Evolutionary conservation across 805 yeast genomes (phyloP).

Genomic region (Lachancea lanzarotensis): DNA sequence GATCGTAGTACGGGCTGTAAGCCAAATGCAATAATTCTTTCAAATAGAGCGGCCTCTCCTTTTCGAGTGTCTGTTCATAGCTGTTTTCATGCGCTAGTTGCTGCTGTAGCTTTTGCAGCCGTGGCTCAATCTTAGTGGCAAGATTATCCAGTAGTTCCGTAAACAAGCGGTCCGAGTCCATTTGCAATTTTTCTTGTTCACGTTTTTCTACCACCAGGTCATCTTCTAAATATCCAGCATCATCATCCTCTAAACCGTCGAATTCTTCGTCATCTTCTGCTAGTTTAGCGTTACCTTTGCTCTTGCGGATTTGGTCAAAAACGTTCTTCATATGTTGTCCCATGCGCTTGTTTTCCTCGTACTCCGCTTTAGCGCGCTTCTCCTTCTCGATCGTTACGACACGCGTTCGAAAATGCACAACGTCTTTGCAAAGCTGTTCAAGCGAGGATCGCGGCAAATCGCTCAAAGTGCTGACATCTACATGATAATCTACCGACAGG

Average conservation of each 20-base stretch:
- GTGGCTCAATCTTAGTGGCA: slow-evolving; percentile 17
- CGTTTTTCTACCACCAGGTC: slow-evolving; percentile 15
- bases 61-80: slow-evolving; percentile 14
- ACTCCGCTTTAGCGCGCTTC: slow-evolving; percentile 39
- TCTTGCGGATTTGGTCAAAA: slow-evolving; percentile 24
- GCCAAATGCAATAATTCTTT: slow-evolving; percentile 22
- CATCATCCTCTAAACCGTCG: slow-evolving; percentile 11
- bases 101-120: slow-evolving; percentile 11
- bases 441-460: slow-evolving; percentile 26
- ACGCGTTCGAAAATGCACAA: slow-evolving; percentile 49
- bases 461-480: slow-evolving; percentile 26
- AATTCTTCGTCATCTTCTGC: slow-evolving; percentile 11
- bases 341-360: slow-evolving; percentile 25
- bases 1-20: slow-evolving; percentile 24
- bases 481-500: slow-evolving; percentile 18
- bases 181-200: slow-evolving; percentile 9
- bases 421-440: slow-evolving; percentile 36
- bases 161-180: slow-evolving; percentile 13
- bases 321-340: slow-evolving; percentile 22
- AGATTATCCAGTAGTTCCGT: slow-evolving; percentile 13
- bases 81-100: slow-evolving; percentile 12
- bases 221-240: slow-evolving; percentile 13
- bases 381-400: slow-evolving; percentile 48
- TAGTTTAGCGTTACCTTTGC: slow-evolving; percentile 8
- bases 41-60: slow-evolving; percentile 16